phyloP scores from a whole-genome alignment of 2,329 filamentous ascomycete genomes.

The Rosellinia necatrix region DNA sequence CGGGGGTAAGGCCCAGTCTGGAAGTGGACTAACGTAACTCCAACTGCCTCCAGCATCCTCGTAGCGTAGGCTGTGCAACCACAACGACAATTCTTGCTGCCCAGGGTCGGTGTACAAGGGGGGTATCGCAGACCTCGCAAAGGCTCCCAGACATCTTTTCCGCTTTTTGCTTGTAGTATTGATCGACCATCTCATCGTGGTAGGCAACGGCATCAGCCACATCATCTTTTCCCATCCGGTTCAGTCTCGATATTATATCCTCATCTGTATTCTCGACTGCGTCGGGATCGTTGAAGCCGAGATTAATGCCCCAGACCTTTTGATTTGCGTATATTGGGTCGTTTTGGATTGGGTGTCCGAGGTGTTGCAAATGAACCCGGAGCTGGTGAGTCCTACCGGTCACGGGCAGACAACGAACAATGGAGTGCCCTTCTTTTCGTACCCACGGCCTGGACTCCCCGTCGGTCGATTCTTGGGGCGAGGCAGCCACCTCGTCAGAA shows the following conservation, averaged over 20 bases:
- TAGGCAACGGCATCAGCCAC: slow-evolving; percentile 89
- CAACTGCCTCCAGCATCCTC: slow-evolving; percentile 81
- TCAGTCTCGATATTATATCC: slow-evolving; percentile 83
- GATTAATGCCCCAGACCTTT: slow-evolving; percentile 81
- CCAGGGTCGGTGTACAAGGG: slow-evolving; percentile 93
- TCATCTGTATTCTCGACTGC: slow-evolving; percentile 76
- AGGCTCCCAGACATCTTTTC: slow-evolving; percentile 89
- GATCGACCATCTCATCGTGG: slow-evolving; percentile 89
- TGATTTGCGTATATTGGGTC: slow-evolving; percentile 98
- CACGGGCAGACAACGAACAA: slow-evolving; percentile 90
- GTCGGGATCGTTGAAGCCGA: slow-evolving; percentile 71
- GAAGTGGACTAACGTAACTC: slow-evolving; percentile 85
- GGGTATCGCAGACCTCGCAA: slow-evolving; percentile 82
- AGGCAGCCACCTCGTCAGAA: slow-evolving; percentile 17
- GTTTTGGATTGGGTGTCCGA: slow-evolving; percentile 94
- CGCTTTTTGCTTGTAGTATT: slow-evolving; percentile 87
- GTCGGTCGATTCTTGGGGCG: slow-evolving; percentile 25
- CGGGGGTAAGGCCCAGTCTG: slow-evolving; percentile 85
- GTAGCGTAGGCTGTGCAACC: slow-evolving; percentile 90
- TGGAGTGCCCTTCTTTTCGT: slow-evolving; percentile 80
- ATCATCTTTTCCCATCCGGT: slow-evolving; percentile 92
- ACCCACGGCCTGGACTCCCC: slow-evolving; percentile 47
- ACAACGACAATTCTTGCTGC: slow-evolving; percentile 86
- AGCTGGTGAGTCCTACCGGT: slow-evolving; percentile 96
- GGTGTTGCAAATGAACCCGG: slow-evolving; percentile 89